A percentile compares a stretch with the other conserved stretches of the same genome.
phyloP scores from a whole-genome alignment of 768 basidiomycete genomes.

The Russula dissimulans region DNA sequence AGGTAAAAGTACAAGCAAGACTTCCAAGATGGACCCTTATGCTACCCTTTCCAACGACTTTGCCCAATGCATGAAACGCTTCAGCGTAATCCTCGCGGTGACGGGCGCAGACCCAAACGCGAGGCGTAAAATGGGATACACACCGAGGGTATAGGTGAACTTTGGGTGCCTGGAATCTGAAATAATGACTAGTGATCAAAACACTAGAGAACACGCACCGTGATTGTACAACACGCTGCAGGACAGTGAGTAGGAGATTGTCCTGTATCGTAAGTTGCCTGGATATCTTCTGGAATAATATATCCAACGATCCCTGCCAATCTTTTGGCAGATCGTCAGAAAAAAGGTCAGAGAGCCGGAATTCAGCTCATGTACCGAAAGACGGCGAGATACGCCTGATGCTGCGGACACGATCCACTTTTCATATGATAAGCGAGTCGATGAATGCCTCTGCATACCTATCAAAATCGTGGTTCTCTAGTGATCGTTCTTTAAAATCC shows the following conservation, averaged over 20 bases:
- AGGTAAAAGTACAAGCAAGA: neutral
- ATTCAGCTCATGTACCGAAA: slow-evolving; percentile 4
- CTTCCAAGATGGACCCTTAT: neutral
- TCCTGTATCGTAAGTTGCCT: slow-evolving; percentile 9
- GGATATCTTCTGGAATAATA: slow-evolving; percentile 6
- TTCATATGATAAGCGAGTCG: neutral
- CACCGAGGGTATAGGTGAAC: slow-evolving; percentile 16
- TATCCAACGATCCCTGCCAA: slow-evolving; percentile 2
- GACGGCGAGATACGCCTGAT: neutral
- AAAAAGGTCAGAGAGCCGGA: neutral
- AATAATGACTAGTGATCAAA: neutral
- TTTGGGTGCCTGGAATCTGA: slow-evolving; percentile 13
- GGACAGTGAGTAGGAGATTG: neutral
- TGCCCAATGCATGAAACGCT: slow-evolving; percentile 4
- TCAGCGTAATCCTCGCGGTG: slow-evolving; percentile 2
- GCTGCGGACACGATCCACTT: neutral
- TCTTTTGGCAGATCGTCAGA: slow-evolving; percentile 4
- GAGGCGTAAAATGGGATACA: slow-evolving; percentile 10
- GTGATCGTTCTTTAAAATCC: neutral
- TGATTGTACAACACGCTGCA: slow-evolving; percentile 13
- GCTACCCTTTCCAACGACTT: neutral
- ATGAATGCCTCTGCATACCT: neutral
- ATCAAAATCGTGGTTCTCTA: neutral
- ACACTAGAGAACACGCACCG: slow-evolving; percentile 3
- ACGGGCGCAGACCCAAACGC: slow-evolving; percentile 2